Evolutionary conservation across 2,329 filamentous ascomycete genomes (phyloP).

Genomic region (Paecilomyces fulvus): DNA sequence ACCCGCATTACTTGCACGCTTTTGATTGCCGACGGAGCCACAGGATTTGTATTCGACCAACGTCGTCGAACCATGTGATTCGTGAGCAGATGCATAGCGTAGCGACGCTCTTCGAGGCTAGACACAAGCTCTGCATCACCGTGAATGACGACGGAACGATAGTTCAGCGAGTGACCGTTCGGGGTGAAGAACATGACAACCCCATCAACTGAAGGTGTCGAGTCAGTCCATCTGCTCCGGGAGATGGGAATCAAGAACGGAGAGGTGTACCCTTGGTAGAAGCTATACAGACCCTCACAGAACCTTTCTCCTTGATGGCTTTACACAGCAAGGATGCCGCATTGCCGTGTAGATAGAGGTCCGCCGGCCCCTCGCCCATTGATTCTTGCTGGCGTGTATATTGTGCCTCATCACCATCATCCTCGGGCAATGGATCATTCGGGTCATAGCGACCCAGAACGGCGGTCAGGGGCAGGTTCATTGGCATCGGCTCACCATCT

Average conservation of each 20-base stretch:
- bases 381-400: not conserved
- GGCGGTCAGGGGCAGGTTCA: conserved; percentile 6
- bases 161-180: conserved; percentile 7
- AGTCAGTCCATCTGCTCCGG: not conserved
- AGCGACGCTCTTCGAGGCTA: conserved; percentile 1
- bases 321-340: conserved; percentile 21
- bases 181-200: conserved; percentile 5
- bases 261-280: conserved; percentile 1
- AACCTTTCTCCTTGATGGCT: conserved; percentile 12
- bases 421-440: not conserved
- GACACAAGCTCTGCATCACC: conserved; percentile 2
- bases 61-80: conserved; percentile 6
- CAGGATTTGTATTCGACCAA: conserved; percentile 5
- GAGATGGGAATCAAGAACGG: not conserved
- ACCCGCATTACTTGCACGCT: conserved; percentile 6
- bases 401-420: conserved; percentile 2
- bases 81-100: conserved; percentile 6
- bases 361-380: not conserved
- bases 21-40: conserved; percentile 2
- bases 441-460: conserved; percentile 5
- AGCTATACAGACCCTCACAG: conserved; percentile 7
- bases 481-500: conserved; percentile 3
- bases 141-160: conserved; percentile 5
- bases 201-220: conserved; percentile 1
- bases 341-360: conserved; percentile 28